phyloP scores from a whole-genome alignment of 331 rosid genomes.

The Spiraea crenata region DNA sequence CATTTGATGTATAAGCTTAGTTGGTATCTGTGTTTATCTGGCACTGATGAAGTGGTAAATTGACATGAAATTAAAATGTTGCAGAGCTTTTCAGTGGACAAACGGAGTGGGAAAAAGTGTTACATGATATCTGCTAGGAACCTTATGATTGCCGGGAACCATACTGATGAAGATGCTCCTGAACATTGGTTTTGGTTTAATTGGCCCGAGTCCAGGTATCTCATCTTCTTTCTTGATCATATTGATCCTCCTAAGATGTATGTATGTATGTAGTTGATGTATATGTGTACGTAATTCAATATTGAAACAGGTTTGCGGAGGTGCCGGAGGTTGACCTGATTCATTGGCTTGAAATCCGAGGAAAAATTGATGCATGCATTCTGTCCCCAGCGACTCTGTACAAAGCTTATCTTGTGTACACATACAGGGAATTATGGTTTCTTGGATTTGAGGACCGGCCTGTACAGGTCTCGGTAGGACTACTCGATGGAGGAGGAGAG shows the following conservation, averaged over 20 bases:
- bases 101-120: slow-evolving; percentile 38
- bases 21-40: too few species aligned
- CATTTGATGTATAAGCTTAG: too few species aligned
- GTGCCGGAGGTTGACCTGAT: slow-evolving; percentile 31
- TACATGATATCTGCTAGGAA: slow-evolving; percentile 41
- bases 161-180: slow-evolving; percentile 27
- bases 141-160: slow-evolving; percentile 29
- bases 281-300: too few species aligned
- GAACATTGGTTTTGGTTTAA: slow-evolving; percentile 41
- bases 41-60: too few species aligned
- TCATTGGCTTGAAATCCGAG: slow-evolving; percentile 37
- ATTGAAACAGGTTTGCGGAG: slow-evolving; percentile 31
- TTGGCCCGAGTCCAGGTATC: slow-evolving; percentile 14
- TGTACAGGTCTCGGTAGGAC: slow-evolving; percentile 4
- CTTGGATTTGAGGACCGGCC: slow-evolving; percentile 18
- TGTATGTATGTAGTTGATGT: not conserved
- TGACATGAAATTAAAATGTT: not conserved
- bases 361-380: slow-evolving; percentile 21
- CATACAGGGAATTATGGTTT: too few species aligned
- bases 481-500: too few species aligned
- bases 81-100: slow-evolving; percentile 42
- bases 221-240: too few species aligned
- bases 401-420: slow-evolving; percentile 39
- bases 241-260: too few species aligned
- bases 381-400: slow-evolving; percentile 34